Evolutionary conservation across 2,329 filamentous ascomycete genomes (phyloP).

Genomic region (Teratosphaeria gauchensis): DNA sequence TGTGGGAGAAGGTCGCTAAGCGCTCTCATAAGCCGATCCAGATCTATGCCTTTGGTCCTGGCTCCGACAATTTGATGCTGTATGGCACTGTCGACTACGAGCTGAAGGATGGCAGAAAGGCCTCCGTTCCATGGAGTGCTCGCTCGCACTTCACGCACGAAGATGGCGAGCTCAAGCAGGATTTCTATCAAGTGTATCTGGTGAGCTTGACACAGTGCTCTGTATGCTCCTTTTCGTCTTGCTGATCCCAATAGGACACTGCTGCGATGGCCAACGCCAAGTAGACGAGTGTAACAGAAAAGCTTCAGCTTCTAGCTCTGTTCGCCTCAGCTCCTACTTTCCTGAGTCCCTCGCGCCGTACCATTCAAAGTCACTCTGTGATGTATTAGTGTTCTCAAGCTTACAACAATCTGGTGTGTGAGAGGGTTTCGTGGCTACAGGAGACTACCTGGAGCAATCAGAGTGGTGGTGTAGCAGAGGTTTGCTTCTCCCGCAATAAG

Average conservation of each 20-base stretch:
- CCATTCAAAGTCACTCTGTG: too few species aligned
- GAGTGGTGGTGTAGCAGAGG: too few species aligned
- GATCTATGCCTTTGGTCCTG: constrained; percentile 42
- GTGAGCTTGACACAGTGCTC: constrained; percentile 28
- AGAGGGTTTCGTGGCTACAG: too few species aligned
- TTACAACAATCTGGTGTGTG: too few species aligned
- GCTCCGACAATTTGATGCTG: constrained; percentile 43
- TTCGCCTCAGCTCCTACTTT: not conserved
- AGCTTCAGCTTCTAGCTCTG: too few species aligned
- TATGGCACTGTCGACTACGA: constrained; percentile 44
- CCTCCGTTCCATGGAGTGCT: constrained; percentile 44
- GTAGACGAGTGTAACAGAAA: constrained; percentile 1
- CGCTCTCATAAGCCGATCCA: constrained; percentile 38
- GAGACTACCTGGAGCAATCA: too few species aligned
- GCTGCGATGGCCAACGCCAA: constrained; percentile 16
- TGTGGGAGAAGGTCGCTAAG: constrained; percentile 44
- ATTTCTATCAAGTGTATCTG: constrained; percentile 47
- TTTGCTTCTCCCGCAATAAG: too few species aligned
- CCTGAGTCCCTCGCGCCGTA: too few species aligned
- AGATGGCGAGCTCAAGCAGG: constrained; percentile 45
- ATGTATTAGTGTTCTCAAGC: too few species aligned
- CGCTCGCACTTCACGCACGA: constrained; percentile 43
- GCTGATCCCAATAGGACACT: constrained; percentile 11
- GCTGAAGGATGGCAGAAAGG: constrained; percentile 41
- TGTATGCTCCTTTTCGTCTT: not conserved